Conservation (phyloP, 1,284 basidiomycete species). For the Stereum hirsutum region DNA sequence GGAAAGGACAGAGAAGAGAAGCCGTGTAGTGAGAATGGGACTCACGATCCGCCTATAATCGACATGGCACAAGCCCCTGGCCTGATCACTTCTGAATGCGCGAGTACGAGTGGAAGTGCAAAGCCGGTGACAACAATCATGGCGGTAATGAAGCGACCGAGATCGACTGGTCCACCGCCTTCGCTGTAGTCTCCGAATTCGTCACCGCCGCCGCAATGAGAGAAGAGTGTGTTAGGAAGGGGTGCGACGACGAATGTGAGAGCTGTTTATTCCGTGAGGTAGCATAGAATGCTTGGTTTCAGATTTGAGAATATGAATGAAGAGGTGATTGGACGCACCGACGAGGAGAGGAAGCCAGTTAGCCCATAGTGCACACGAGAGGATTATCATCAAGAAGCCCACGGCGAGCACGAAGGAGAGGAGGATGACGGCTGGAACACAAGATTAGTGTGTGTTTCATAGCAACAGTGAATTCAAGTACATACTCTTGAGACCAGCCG, state of each 20-base stretch:
- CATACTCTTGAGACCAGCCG: constrained; percentile 19
- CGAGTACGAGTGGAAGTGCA: constrained; percentile 85
- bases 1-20: background rate
- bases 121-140: constrained; percentile 89
- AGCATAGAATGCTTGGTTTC: background rate
- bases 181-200: constrained; percentile 60
- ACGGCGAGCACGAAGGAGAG: constrained; percentile 95
- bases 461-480: background rate
- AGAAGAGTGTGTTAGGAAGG: constrained; percentile 86
- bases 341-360: constrained; percentile 98
- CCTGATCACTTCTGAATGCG: constrained; percentile 86
- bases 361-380: constrained; percentile 91
- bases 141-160: constrained; percentile 91
- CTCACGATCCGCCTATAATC: constrained; percentile 83
- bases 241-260: constrained; percentile 94
- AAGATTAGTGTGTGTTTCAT: background rate
- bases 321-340: constrained; percentile 37
- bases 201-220: constrained; percentile 82
- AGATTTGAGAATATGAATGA: background rate
- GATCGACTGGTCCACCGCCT: constrained; percentile 57
- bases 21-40: constrained; percentile 11
- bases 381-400: constrained; percentile 95
- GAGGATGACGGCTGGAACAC: constrained; percentile 72
- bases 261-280: constrained; percentile 42
- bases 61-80: constrained; percentile 89